Evolutionary conservation across 2,329 filamentous ascomycete species (phyloP).

Genomic region (Penicillium janthinellum): DNA sequence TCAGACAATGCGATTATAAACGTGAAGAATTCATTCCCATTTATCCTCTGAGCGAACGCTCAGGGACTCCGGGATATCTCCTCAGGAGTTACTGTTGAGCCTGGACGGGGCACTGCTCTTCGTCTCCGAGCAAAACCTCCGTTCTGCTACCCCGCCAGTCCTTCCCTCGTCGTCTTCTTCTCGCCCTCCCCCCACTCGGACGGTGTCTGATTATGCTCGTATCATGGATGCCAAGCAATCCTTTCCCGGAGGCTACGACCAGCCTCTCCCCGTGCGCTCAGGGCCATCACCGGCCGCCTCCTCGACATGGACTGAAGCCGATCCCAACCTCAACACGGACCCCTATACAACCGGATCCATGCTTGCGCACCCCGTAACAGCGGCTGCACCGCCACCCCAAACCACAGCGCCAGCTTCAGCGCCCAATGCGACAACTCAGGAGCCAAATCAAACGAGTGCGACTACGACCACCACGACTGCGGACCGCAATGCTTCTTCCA

Average conservation of each 20-base stretch:
- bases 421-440: conserved; percentile 11
- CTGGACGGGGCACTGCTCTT: neutral
- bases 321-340: conserved; percentile 20
- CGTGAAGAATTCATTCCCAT: conserved; percentile 19
- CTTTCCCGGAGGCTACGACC: conserved; percentile 27
- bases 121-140: neutral
- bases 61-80: neutral
- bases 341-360: conserved; percentile 3
- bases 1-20: conserved; percentile 15
- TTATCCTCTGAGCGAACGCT: neutral
- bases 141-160: conserved; percentile 17
- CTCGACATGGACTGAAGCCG: conserved; percentile 20
- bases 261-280: conserved; percentile 33
- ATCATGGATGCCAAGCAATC: conserved; percentile 37
- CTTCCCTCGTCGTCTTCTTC: neutral
- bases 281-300: conserved; percentile 21
- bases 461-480: neutral
- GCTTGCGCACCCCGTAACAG: neutral
- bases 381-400: neutral
- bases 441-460: conserved; percentile 1
- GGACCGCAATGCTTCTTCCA: conserved; percentile 28
- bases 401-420: neutral
- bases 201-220: conserved; percentile 14
- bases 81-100: neutral
- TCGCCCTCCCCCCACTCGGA: neutral